Conservation (phyloP, 2,329 filamentous ascomycete genomes). For the Trichoderma afroharzianum region DNA sequence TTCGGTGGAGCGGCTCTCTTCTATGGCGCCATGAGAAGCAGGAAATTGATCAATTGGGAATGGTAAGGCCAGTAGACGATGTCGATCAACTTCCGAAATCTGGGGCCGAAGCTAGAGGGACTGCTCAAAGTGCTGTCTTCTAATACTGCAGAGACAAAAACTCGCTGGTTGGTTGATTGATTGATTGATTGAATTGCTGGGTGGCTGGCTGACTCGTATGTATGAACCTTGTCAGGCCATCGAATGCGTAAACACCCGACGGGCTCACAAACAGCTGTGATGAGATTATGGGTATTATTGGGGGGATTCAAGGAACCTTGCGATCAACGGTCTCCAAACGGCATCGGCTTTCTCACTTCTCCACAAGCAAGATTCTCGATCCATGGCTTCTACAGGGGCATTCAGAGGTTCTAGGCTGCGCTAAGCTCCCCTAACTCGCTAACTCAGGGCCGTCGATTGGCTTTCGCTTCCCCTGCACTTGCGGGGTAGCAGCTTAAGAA, state of each 20-base stretch:
- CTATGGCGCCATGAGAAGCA: background rate
- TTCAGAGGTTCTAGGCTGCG: background rate
- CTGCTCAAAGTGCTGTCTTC: background rate
- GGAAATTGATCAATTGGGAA: background rate
- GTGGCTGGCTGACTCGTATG: background rate
- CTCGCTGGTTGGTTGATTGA: background rate
- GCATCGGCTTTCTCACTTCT: background rate
- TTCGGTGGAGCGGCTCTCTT: background rate
- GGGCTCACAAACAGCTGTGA: background rate
- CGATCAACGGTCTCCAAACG: background rate
- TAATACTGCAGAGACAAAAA: background rate
- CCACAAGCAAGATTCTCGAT: background rate
- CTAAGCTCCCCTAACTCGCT: background rate
- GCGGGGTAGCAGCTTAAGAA: slow-evolving; percentile 9
- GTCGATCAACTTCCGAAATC: background rate
- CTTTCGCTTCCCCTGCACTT: slow-evolving; percentile 6
- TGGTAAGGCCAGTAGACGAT: background rate
- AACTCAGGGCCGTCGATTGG: background rate
- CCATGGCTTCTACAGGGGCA: background rate
- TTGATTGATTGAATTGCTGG: background rate
- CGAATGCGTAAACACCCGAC: background rate
- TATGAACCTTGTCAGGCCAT: background rate
- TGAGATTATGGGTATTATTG: background rate
- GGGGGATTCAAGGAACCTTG: background rate
- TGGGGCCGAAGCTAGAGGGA: background rate